Percentiles rank a stretch among this genome's conserved stretches.
Conservation (phyloP, 345 rosid species). For the Populus simonii region DNA sequence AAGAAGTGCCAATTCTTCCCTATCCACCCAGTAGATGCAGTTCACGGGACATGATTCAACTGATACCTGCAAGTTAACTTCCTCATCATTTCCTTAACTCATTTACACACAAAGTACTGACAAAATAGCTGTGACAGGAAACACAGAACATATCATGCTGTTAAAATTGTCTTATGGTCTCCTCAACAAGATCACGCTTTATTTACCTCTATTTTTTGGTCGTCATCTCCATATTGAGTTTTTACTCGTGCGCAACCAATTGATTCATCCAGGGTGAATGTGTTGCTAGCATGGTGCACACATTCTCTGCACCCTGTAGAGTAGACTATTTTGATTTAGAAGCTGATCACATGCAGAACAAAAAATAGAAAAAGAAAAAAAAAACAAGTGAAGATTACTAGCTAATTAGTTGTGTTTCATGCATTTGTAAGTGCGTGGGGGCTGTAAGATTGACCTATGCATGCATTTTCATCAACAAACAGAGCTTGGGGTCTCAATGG, state of each 20-base stretch:
- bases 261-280: constrained; percentile 48
- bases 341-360: neutral
- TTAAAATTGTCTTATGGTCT: no score
- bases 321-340: neutral
- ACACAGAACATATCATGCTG: no score
- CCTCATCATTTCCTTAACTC: neutral
- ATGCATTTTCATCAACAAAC: constrained; percentile 55
- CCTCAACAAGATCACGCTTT: neutral
- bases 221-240: constrained; percentile 52
- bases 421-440: neutral
- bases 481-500: constrained; percentile 51
- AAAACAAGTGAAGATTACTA: neutral
- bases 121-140: no score
- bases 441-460: constrained; percentile 38
- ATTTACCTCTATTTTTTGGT: constrained; percentile 45
- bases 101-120: no score
- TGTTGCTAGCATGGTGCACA: constrained; percentile 54
- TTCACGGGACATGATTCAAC: constrained; percentile 67
- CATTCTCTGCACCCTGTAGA: constrained; percentile 63
- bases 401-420: no score
- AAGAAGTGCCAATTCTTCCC: constrained; percentile 48
- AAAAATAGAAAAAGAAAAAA: neutral
- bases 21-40: constrained; percentile 59
- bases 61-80: constrained; percentile 33
- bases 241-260: constrained; percentile 53